These are phyloP conservation scores for Jimgerdemannia lactiflua DNA, from an alignment of 192 early-diverging fungal species.

Conservation along the genomic window DNA sequence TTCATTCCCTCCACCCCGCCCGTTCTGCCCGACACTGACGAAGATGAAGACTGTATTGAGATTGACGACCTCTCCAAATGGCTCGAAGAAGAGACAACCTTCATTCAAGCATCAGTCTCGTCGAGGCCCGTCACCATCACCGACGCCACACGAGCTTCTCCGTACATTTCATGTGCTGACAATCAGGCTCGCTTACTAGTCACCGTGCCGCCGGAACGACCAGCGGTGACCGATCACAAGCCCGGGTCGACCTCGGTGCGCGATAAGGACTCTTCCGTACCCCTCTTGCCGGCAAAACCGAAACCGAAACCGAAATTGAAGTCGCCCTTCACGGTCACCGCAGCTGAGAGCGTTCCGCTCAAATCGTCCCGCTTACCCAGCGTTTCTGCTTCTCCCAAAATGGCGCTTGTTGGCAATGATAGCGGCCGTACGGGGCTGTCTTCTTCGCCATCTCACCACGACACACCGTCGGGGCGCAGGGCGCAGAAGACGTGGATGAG, in stretches of 20 bases:
- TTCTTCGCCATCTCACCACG: not conserved
- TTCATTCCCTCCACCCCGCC: not conserved
- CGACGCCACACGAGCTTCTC: not conserved
- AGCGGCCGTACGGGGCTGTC: not conserved
- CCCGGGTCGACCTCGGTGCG: too few relatives aligned
- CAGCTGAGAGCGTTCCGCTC: too few relatives aligned
- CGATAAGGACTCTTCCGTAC: too few relatives aligned
- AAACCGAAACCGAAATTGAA: too few relatives aligned
- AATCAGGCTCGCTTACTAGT: not conserved
- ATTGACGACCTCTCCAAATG: not conserved
- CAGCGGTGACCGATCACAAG: too few relatives aligned
- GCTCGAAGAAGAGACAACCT: not conserved
- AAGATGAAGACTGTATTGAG: not conserved
- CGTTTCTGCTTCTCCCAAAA: not conserved
- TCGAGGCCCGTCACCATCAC: not conserved
- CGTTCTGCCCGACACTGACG: not conserved
- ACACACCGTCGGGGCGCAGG: not conserved
- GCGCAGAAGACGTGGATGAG: not conserved
- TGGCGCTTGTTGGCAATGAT: not conserved
- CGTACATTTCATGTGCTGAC: not conserved
- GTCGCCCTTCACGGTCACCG: too few relatives aligned
- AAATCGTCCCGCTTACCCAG: not conserved
- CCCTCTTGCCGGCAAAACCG: too few relatives aligned
- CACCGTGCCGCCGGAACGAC: too few relatives aligned
- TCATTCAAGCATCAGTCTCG: not conserved